Evolutionary conservation across 2,329 filamentous ascomycete genomes (phyloP), one percentile per base, ranked within the genome.

Genomic region (Biscogniauxia sp.): DNA sequence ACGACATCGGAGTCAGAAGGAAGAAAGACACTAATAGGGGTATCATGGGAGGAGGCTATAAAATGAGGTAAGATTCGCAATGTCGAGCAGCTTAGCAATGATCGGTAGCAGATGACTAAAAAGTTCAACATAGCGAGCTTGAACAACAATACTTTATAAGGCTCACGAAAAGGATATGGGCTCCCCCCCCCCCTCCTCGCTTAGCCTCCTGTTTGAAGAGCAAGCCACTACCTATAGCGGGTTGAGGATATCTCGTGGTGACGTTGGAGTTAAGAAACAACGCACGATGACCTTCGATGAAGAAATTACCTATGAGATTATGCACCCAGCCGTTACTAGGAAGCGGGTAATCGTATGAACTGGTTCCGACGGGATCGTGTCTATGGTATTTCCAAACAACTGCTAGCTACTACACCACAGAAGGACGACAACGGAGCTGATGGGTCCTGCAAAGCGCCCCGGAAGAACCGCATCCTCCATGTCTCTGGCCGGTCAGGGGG

Each of bases 261-360:
- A 45, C 37, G 17, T 49, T 28, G 32, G 28, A 32, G 28, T 32
- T 32, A 32, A 32, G 28, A 28, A 37, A 37, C 17, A 15, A 49
- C 20, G 37, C 37, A 45, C 13, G 17, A 45, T 45, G 37, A n/a
- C 11, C 13, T n/a, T 45, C 17, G 50, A 51, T 54, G 61, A 64
- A 60, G 62, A 60, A 63, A 20, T 61, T 61, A 37, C 61, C 62
- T 60, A 61, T 54, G 55, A 62, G 57, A 66, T 60, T 41, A 66
- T 65, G 62, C 62, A 63, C 55, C 59, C 51, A 62, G 59, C 64
- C 65, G 67, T 61, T 17, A 55, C 5, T 19, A 56, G 54, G 58
- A 32, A 19, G 59, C 61, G 60, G 58, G 61, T 57, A 67, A 67
- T 50, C 51, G 58, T 50, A 53, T 45, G 58, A 61, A 57, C 32